Evolutionary conservation across 176 grass and related monocot species (phyloP), one percentile per base, ranked within the genome.

Genomic region (Rhipidocladum racemiflorum): DNA sequence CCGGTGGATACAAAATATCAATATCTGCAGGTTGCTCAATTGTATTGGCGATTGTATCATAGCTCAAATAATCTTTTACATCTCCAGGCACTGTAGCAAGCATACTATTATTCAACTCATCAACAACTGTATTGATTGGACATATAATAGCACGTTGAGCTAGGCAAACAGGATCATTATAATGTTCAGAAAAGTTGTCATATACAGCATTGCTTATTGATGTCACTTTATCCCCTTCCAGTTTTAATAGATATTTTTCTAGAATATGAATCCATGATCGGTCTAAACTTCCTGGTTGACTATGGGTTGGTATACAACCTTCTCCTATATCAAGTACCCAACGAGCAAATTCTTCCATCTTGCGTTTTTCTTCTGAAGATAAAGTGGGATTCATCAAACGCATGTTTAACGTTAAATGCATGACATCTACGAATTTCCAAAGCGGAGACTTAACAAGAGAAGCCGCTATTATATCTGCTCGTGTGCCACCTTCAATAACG

Each of bases 251-350:
- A 0, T 70, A 45, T 4, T 85, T 21, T 16, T 45, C 0, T 5
- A 57, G 83, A 0, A 78, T 32, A 5, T 9, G 0, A 24, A 20
- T 46, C 44, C 44, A 46, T 14, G 44, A 46, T 4, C 4, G 2
- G 0, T 46, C 12, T 46, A 3, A 4, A 4, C 12, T 14, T 3
- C 12, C 44, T 14, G 44, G 0, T 3, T 46, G 12, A 3, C 0
- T 3, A 4, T 46, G 44, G 3, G 44, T 46, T 0, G 20, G n/a
- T 0, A 62, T 15, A 2, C 14, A 1, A 0, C 70, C 83, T 2
- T 78, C 29, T 4, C 83, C 83, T 1, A 85, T 29, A 0, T 65
- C 42, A 56, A 85, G 54, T 0, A 85, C 12, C 83, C 63, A 85
- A 11, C 25, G 23, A 2, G 13, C 3, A 49, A 85, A 79, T 0